A percentile compares a stretch with the other conserved stretches of the same genome.
Conservation (phyloP, 192 early-diverging fungal genomes). For the Bifiguratus adelaidae region DNA sequence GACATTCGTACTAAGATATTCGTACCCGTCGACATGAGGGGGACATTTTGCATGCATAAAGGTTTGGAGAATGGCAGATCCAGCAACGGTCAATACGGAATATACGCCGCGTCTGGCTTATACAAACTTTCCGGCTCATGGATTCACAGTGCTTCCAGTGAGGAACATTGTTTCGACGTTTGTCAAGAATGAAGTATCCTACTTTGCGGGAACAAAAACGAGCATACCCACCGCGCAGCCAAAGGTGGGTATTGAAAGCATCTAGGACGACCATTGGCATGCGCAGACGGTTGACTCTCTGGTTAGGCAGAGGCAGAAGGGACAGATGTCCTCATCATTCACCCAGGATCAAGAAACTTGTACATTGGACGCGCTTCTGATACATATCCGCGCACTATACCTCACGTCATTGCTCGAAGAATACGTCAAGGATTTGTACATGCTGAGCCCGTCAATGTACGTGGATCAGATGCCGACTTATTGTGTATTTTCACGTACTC, state of each 20-base stretch:
- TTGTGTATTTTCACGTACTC: too few species aligned
- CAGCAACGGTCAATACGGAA: too few species aligned
- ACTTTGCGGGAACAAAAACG: conserved; percentile 24
- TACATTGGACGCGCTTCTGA: conserved; percentile 78
- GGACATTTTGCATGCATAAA: too few species aligned
- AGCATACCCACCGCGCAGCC: background rate
- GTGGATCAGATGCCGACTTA: conserved; percentile 1
- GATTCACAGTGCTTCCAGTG: conserved; percentile 26
- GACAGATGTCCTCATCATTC: conserved; percentile 70
- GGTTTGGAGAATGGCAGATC: too few species aligned
- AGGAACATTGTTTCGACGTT: conserved; percentile 36
- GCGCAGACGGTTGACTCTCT: background rate
- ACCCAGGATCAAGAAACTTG: conserved; percentile 75
- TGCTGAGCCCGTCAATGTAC: conserved; percentile 15
- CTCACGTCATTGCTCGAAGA: conserved; percentile 71
- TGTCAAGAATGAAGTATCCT: conserved; percentile 32
- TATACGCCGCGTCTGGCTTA: conserved; percentile 35
- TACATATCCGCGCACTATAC: conserved; percentile 62
- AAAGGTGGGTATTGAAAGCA: background rate
- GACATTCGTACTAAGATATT: too few species aligned
- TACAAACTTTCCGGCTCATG: conserved; percentile 35
- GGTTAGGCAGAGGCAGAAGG: conserved; percentile 37
- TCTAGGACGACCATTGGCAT: background rate
- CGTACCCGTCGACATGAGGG: too few species aligned
- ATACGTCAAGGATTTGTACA: conserved; percentile 13